Conservation (phyloP, 73 alveolate genomes). For the Breviolum minutum region DNA sequence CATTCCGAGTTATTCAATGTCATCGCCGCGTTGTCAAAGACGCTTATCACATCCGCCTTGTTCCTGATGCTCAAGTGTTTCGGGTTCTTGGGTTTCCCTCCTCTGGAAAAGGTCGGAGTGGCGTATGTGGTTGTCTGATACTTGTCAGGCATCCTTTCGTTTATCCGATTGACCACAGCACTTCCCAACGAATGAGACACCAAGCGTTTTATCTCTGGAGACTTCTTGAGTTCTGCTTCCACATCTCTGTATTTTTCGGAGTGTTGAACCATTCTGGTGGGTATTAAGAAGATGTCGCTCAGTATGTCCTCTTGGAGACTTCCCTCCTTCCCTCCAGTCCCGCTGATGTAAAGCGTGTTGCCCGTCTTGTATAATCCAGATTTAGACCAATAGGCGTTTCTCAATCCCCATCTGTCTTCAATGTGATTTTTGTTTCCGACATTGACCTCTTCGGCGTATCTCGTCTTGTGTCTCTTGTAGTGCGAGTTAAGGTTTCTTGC, state of each 20-base stretch:
- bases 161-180: not conserved
- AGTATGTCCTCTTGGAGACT: not conserved
- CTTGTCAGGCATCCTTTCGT: not conserved
- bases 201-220: not conserved
- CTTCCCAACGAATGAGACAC: not conserved
- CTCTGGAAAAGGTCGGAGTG: not conserved
- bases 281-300: not conserved
- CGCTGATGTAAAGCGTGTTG: not conserved
- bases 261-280: not conserved
- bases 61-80: too few relatives aligned
- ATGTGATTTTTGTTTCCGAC: not conserved
- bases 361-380: slow-evolving; percentile 16
- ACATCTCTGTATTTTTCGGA: not conserved
- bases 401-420: not conserved
- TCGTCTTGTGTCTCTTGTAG: not conserved
- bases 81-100: too few relatives aligned
- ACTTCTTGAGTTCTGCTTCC: not conserved
- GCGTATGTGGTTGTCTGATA: not conserved
- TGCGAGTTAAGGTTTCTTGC: not conserved
- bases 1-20: not conserved
- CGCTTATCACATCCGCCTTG: too few relatives aligned
- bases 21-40: too few relatives aligned
- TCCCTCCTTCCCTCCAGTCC: slow-evolving; percentile 3
- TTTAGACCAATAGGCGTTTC: not conserved
- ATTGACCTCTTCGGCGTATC: not conserved